A percentile compares a stretch with the other conserved stretches of the same genome.
Conservation (phyloP, 257 asterid species). For the Nicotiana paniculata region DNA sequence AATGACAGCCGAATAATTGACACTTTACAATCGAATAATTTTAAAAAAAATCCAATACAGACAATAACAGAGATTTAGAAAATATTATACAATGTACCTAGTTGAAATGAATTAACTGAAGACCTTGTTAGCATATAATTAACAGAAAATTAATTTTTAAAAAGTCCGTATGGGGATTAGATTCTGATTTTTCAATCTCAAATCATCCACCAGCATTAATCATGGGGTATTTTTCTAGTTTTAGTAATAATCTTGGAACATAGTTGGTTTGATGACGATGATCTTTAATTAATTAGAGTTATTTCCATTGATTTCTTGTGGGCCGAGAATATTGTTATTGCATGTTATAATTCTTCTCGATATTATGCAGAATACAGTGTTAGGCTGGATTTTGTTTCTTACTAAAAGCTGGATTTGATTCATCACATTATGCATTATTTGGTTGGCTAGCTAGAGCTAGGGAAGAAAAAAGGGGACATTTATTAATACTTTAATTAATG, state of each 20-base stretch:
- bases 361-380: constrained; percentile 1
- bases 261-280: neutral
- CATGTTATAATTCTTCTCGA: constrained; percentile 8
- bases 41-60: neutral
- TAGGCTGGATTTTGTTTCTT: constrained; percentile 17
- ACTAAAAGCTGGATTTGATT: constrained; percentile 14
- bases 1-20: neutral
- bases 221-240: constrained; percentile 15
- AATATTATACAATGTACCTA: neutral
- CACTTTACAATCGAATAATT: neutral
- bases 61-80: neutral
- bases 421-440: constrained; percentile 5
- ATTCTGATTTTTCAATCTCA: constrained; percentile 28
- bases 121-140: neutral
- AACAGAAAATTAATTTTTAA: neutral
- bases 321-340: constrained; percentile 15
- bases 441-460: neutral
- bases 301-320: constrained; percentile 6
- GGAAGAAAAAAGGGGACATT: neutral
- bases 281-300: constrained; percentile 9
- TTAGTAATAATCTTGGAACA: neutral
- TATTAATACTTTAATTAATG: neutral
- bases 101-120: neutral
- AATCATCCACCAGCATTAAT: constrained; percentile 27
- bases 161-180: constrained; percentile 1